Evolutionary conservation across 2,329 filamentous ascomycete species (phyloP).

Genomic region (Corniculantispora saksenae): DNA sequence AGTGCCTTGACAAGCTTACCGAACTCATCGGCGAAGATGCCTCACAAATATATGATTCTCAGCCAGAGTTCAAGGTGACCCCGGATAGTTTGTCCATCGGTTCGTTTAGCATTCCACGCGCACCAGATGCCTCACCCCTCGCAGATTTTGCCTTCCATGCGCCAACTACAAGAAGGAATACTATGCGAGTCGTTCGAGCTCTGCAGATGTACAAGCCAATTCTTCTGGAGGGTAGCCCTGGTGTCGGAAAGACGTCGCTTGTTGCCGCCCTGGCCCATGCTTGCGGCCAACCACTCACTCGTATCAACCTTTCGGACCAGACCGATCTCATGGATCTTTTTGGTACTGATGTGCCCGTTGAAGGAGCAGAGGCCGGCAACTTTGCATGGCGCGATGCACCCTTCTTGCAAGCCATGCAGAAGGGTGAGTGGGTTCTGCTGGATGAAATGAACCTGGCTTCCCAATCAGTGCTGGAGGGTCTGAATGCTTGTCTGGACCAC

Average conservation of each 20-base stretch:
- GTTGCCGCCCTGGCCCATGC: slow-evolving; percentile 80
- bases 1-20: slow-evolving; percentile 73
- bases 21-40: slow-evolving; percentile 66
- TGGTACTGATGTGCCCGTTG: slow-evolving; percentile 91
- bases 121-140: slow-evolving; percentile 41
- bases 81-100: slow-evolving; percentile 64
- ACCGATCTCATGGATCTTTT: slow-evolving; percentile 98
- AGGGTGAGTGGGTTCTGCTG: slow-evolving; percentile 91
- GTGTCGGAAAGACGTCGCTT: slow-evolving; percentile 95
- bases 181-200: slow-evolving; percentile 86
- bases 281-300: slow-evolving; percentile 78
- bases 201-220: slow-evolving; percentile 89
- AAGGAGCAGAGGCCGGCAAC: slow-evolving; percentile 85
- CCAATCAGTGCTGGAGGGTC: slow-evolving; percentile 90
- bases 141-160: slow-evolving; percentile 69
- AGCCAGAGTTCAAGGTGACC: slow-evolving; percentile 59
- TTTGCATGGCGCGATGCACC: slow-evolving; percentile 96
- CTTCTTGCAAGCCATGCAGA: slow-evolving; percentile 95
- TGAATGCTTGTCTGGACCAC: slow-evolving; percentile 96
- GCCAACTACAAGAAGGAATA: slow-evolving; percentile 85
- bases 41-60: slow-evolving; percentile 62
- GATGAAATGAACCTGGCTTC: slow-evolving; percentile 99
- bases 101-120: slow-evolving; percentile 66
- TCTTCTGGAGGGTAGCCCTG: slow-evolving; percentile 92
- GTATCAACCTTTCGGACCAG: slow-evolving; percentile 97